These are phyloP conservation scores for Ceratocystis papillata DNA, from an alignment of 2,329 filamentous ascomycete genomes.

Conservation along the genomic window DNA sequence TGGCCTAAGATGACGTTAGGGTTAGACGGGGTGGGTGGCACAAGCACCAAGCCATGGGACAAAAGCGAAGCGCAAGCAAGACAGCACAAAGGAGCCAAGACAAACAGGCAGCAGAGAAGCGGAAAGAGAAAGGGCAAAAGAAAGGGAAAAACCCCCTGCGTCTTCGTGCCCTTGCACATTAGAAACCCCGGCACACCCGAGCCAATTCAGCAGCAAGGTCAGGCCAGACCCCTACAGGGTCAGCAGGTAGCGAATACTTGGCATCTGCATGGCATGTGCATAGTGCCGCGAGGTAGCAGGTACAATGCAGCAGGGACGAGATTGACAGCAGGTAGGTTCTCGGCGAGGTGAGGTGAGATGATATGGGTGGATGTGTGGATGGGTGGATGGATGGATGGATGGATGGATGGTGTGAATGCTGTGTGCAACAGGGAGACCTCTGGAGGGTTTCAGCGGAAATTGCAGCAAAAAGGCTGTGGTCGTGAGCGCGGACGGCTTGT, in stretches of 20 bases:
- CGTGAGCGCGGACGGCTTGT: not conserved
- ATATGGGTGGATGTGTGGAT: too few species aligned
- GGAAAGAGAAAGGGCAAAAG: too few species aligned
- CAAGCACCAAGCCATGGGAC: not conserved
- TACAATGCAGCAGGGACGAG: not conserved
- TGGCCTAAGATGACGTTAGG: not conserved
- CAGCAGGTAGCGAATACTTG: not conserved
- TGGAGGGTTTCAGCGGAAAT: not conserved
- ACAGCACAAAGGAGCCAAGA: too few species aligned
- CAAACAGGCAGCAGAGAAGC: too few species aligned
- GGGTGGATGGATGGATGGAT: too few species aligned
- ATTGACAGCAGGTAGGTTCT: not conserved
- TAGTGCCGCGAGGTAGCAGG: conserved; percentile 1
- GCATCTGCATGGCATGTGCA: not conserved
- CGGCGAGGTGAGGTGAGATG: not conserved
- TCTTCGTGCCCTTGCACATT: not conserved
- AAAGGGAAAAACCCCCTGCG: too few species aligned
- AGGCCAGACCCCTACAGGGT: not conserved
- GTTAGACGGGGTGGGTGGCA: not conserved
- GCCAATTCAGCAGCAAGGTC: not conserved
- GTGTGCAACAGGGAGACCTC: not conserved
- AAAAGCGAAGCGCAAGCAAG: too few species aligned
- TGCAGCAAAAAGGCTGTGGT: not conserved
- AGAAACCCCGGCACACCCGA: not conserved
- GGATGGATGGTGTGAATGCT: too few species aligned